A percentile compares a stretch with the other conserved stretches of the same genome.
Evolutionary conservation across 495 filamentous ascomycete genomes (phyloP).

Genomic region (Hyaloscypha bicolor): DNA sequence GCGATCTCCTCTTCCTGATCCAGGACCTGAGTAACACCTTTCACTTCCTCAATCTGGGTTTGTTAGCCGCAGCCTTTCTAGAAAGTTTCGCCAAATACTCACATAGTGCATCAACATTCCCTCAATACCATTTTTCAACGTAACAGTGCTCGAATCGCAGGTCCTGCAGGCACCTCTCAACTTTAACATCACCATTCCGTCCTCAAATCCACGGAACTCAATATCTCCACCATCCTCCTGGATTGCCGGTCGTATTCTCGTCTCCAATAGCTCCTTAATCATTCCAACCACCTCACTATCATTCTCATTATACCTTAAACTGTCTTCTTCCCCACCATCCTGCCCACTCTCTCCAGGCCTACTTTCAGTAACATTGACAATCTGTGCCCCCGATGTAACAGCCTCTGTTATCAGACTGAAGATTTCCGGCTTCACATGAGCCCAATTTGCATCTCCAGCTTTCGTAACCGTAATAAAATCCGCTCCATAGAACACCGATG

Average conservation of each 20-base stretch:
- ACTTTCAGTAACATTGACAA: conserved; percentile 74
- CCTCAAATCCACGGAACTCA: conserved; percentile 85
- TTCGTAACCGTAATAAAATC: conserved; percentile 99
- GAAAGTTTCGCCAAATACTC: conserved; percentile 29
- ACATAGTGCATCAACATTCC: conserved; percentile 86
- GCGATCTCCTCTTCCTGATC: conserved; percentile 93
- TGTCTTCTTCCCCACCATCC: conserved; percentile 63
- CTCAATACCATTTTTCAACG: conserved; percentile 95
- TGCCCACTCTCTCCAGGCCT: conserved; percentile 55
- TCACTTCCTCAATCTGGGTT: conserved; percentile 87
- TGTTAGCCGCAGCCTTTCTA: conserved; percentile 13
- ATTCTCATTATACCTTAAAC: conserved; percentile 75
- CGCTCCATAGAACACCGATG: conserved; percentile 88
- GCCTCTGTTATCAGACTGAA: conserved; percentile 93
- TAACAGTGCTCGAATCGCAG: conserved; percentile 94
- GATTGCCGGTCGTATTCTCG: conserved; percentile 89
- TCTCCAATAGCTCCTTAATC: conserved; percentile 99
- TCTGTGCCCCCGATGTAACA: conserved; percentile 76
- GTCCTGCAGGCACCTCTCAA: conserved; percentile 90
- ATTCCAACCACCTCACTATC: conserved; percentile 93
- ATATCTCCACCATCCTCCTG: conserved; percentile 98
- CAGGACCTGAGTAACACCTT: conserved; percentile 87
- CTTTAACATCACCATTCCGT: conserved; percentile 85
- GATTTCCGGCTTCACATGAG: conserved; percentile 91
- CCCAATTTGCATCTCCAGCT: conserved; percentile 83